Evolutionary conservation across 208 protist genomes (phyloP).

Genomic region (Leptomonas pyrrhocoris): DNA sequence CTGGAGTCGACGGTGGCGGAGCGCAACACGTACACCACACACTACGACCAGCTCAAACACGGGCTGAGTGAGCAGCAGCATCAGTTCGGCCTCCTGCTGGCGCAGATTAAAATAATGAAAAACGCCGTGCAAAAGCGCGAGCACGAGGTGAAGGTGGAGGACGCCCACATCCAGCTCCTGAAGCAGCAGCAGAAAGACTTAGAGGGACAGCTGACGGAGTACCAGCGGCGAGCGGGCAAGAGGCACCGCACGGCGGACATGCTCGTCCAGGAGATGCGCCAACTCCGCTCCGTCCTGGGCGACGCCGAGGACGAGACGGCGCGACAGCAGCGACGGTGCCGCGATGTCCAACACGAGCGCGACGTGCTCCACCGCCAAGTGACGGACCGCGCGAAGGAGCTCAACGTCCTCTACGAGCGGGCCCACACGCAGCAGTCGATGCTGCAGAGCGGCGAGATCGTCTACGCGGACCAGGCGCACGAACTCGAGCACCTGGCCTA

Average conservation of each 20-base stretch:
- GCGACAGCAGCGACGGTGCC: slow-evolving; percentile 92
- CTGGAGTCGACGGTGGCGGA: slow-evolving; percentile 95
- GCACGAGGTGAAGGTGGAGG: slow-evolving; percentile 50
- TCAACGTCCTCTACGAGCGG: slow-evolving; percentile 96
- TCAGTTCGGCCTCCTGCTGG: slow-evolving; percentile 95
- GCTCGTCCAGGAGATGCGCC: slow-evolving; percentile 82
- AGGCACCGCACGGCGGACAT: slow-evolving; percentile 40
- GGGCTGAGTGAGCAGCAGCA: slow-evolving; percentile 94
- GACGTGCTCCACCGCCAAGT: slow-evolving; percentile 94
- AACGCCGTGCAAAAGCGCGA: slow-evolving; percentile 93
- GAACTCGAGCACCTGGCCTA: slow-evolving; percentile 73
- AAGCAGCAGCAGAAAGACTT: slow-evolving; percentile 56
- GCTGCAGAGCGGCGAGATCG: slow-evolving; percentile 93
- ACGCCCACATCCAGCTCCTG: slow-evolving; percentile 47
- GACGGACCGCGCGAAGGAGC: slow-evolving; percentile 95
- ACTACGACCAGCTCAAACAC: slow-evolving; percentile 93
- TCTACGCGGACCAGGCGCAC: slow-evolving; percentile 89
- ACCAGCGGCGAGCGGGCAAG: slow-evolving; percentile 47
- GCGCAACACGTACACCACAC: slow-evolving; percentile 96
- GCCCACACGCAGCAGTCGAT: slow-evolving; percentile 94
- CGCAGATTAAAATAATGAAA: slow-evolving; percentile 92
- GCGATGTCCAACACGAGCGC: slow-evolving; percentile 94
- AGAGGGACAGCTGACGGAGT: slow-evolving; percentile 48
- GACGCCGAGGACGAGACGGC: slow-evolving; percentile 88
- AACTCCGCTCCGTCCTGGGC: slow-evolving; percentile 92